Percentiles rank a stretch among this genome's conserved stretches.
These are phyloP conservation scores for Neurospora intermedia DNA, from an alignment of 495 filamentous ascomycete genomes.

Conservation along the genomic window DNA sequence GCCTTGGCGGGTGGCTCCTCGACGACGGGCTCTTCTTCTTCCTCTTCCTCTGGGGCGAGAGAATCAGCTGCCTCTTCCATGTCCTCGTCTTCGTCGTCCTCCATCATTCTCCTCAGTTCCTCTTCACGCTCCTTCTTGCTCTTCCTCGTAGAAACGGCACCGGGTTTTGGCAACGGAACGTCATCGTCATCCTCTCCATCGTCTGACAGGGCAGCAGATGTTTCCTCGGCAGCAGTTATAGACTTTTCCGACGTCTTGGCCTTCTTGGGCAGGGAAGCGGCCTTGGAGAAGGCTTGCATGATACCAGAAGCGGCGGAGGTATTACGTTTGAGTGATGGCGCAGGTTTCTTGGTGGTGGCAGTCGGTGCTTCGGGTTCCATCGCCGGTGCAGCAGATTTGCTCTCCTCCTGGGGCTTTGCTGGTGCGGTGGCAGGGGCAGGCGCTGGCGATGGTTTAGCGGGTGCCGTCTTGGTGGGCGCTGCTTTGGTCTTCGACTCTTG, in stretches of 20 bases:
- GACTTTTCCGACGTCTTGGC: slow-evolving; percentile 35
- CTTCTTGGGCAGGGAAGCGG: slow-evolving; percentile 54
- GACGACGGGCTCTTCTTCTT: slow-evolving; percentile 16
- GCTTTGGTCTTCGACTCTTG: background rate
- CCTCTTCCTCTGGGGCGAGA: slow-evolving; percentile 10
- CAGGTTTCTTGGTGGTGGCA: slow-evolving; percentile 27
- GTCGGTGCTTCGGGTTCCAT: slow-evolving; percentile 16
- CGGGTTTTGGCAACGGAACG: slow-evolving; percentile 28
- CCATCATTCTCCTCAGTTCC: slow-evolving; percentile 75
- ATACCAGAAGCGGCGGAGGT: slow-evolving; percentile 41
- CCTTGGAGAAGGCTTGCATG: slow-evolving; percentile 77
- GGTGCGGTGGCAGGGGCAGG: slow-evolving; percentile 11
- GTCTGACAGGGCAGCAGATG: slow-evolving; percentile 53
- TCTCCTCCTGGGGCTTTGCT: slow-evolving; percentile 25
- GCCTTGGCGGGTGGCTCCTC: slow-evolving; percentile 23
- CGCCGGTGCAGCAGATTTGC: slow-evolving; percentile 16
- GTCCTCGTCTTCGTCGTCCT: slow-evolving; percentile 55
- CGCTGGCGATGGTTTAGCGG: slow-evolving; percentile 9
- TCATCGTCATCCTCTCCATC: slow-evolving; percentile 57
- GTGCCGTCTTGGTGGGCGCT: slow-evolving; percentile 10
- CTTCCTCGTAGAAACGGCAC: slow-evolving; percentile 34
- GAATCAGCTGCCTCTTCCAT: slow-evolving; percentile 14
- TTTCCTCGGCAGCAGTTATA: slow-evolving; percentile 42
- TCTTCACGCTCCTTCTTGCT: slow-evolving; percentile 61
- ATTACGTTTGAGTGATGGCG: slow-evolving; percentile 45